These are phyloP conservation scores for Zygotorulaspora florentina DNA, from an alignment of 805 yeast species.

Conservation along the genomic window DNA sequence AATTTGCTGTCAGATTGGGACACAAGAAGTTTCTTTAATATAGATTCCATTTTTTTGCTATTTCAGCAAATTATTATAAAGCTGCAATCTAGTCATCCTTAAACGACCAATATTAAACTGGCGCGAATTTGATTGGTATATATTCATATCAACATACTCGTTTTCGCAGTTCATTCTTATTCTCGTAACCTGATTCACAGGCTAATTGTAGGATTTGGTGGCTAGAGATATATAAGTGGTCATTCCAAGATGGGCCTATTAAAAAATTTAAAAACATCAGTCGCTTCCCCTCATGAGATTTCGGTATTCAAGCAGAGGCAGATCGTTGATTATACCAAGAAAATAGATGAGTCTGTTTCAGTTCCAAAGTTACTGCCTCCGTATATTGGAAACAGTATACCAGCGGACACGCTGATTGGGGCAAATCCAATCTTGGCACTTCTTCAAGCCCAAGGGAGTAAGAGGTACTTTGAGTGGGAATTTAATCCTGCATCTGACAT, in stretches of 20 bases:
- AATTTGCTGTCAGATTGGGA: conserved; percentile 1
- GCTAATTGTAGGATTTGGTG: neutral
- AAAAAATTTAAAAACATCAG: neutral
- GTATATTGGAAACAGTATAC: conserved; percentile 2
- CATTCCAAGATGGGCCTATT: neutral
- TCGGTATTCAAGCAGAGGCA: neutral
- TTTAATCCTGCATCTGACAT: conserved; percentile 7
- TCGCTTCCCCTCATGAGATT: neutral
- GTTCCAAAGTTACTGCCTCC: neutral
- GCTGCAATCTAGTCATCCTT: neutral
- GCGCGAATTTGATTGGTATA: no score
- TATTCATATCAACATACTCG: no score
- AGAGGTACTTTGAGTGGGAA: conserved; percentile 16
- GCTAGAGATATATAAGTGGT: neutral
- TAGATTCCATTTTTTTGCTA: conserved; percentile 2
- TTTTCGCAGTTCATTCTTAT: no score
- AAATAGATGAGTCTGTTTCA: neutral
- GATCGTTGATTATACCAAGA: neutral
- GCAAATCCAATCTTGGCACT: conserved; percentile 17
- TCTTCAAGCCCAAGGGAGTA: conserved; percentile 15
- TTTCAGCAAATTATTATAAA: neutral
- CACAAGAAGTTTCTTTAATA: neutral
- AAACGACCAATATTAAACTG: neutral
- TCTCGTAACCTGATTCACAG: no score
- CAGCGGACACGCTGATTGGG: conserved; percentile 10